These are phyloP conservation scores for Parascedosporium putredinis DNA, from an alignment of 2,329 filamentous ascomycete genomes.

Conservation along the genomic window DNA sequence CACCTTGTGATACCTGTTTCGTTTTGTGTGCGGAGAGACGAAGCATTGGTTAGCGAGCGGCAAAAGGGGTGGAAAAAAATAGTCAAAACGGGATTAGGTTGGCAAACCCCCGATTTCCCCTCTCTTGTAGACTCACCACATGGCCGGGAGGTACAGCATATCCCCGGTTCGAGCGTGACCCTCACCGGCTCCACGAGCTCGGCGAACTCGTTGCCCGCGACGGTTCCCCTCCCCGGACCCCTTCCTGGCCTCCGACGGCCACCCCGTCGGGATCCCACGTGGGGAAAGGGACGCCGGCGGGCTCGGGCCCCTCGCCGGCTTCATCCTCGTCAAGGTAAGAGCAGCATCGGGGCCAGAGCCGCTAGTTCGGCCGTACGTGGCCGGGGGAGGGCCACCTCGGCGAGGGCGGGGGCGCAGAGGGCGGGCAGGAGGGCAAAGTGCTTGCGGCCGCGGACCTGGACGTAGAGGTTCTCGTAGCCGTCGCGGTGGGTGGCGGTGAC, in stretches of 20 bases:
- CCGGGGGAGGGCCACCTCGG: conserved; percentile 48
- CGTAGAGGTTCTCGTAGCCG: conserved; percentile 78
- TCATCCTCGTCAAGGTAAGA: conserved; percentile 7
- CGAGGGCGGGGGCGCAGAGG: conserved; percentile 56
- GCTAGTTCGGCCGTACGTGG: conserved; percentile 42
- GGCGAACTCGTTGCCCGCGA: conserved; percentile 63
- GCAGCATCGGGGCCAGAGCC: conserved; percentile 16
- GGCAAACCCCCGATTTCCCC: no score
- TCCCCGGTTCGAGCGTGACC: conserved; percentile 62
- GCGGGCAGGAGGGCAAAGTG: conserved; percentile 69
- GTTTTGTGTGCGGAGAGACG: no score
- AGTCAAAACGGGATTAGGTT: no score
- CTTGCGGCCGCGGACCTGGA: conserved; percentile 63
- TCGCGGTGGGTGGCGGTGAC: conserved; percentile 69
- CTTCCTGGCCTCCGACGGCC: conserved; percentile 9
- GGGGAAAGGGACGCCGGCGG: conserved; percentile 49
- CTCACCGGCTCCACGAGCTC: conserved; percentile 43
- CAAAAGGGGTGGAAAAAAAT: no score
- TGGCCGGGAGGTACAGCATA: conserved; percentile 70
- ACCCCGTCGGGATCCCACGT: conserved; percentile 55
- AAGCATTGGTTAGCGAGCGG: no score
- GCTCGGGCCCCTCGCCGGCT: conserved; percentile 19
- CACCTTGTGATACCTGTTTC: conserved; percentile 64
- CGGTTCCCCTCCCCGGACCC: conserved; percentile 24
- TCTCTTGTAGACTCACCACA: conserved; percentile 60